Base-by-base conservation (phyloP, 306 rosid species). In the Quercus glauca region DNA sequence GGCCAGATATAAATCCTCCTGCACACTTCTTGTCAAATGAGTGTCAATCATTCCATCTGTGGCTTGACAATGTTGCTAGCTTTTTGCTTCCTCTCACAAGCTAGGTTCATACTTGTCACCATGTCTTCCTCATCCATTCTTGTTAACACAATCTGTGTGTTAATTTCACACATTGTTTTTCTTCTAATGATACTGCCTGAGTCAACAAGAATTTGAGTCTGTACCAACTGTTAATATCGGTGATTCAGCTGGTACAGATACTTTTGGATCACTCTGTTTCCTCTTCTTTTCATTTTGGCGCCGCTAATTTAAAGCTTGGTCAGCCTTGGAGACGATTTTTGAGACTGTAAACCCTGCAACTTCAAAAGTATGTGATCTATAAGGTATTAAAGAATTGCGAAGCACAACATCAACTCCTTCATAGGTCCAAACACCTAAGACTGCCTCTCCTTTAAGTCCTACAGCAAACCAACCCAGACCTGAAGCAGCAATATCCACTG, bases 381-480 rank as follows among this genome's bases (percentile, higher is more conserved):
- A 31, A 26, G 99, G 97, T 82, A 87, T 78, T 78, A 91, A 86
- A 8, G 97, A 88, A 79, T 85, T 89, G 64, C 97, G 89, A 77
- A 85, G 83, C 70, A 91, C 85, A 78, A 95, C 88, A 23, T 92
- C 91, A 2, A 92, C 80, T 53, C 99, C 99, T 73, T 95, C 94
- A 9, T 95, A 95, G 15, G 92, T 92, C 99, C 99, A 95, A 79
- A 81, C 90, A 41, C 97, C 72, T 15, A 92, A 73, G 11, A 73
- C 76, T 15, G 98, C 98, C 60, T 95, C 92, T 64, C 99, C 99
- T 87, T 89, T 91, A 71, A 95, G 91, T 69, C 99, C 97, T 88
- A 92, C 51, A 74, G 92, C 91, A 90, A 87, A 92, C 98, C 98
- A 95, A 23, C 99, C 99, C 64, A 95, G 91, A 51, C 98, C 97